phyloP scores from a whole-genome alignment of 2,329 filamentous ascomycete species.

The Phoma sp. region DNA sequence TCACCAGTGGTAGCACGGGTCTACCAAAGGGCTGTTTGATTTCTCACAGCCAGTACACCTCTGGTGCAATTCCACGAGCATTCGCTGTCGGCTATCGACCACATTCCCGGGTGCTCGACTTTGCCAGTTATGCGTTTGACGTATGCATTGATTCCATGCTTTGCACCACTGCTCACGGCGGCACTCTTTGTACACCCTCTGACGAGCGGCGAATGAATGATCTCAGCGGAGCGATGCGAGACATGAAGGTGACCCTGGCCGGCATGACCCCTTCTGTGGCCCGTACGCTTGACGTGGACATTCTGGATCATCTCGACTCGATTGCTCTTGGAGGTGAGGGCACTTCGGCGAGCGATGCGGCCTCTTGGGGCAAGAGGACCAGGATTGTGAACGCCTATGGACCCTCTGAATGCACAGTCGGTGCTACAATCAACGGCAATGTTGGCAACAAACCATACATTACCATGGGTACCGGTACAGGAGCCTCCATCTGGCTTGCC shows the following conservation, averaged over 20 bases:
- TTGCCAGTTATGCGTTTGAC: conserved; percentile 48
- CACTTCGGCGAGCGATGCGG: conserved; percentile 40
- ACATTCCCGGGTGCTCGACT: conserved; percentile 45
- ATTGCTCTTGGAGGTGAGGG: conserved; percentile 51
- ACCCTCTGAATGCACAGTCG: conserved; percentile 46
- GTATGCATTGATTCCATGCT: conserved; percentile 47
- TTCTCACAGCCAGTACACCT: conserved; percentile 44
- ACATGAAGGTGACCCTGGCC: conserved; percentile 43
- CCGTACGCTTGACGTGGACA: conserved; percentile 45
- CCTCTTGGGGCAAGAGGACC: conserved; percentile 53
- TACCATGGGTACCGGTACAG: conserved; percentile 47
- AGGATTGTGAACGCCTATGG: conserved; percentile 47
- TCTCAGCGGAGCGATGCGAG: conserved; percentile 49
- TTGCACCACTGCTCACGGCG: conserved; percentile 41
- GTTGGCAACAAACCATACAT: conserved; percentile 40
- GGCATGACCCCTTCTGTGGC: conserved; percentile 48
- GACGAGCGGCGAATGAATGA: conserved; percentile 58
- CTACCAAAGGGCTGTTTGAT: conserved; percentile 45
- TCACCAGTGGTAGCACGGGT: conserved; percentile 46
- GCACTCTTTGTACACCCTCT: conserved; percentile 45
- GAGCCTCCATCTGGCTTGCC: conserved; percentile 49
- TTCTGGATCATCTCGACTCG: conserved; percentile 51
- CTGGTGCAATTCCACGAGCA: conserved; percentile 43
- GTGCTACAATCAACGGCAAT: conserved; percentile 40
- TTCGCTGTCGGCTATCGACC: conserved; percentile 40